These are phyloP conservation scores for Anthostomella pinea DNA, from an alignment of 2,329 filamentous ascomycete genomes.

Conservation along the genomic window DNA sequence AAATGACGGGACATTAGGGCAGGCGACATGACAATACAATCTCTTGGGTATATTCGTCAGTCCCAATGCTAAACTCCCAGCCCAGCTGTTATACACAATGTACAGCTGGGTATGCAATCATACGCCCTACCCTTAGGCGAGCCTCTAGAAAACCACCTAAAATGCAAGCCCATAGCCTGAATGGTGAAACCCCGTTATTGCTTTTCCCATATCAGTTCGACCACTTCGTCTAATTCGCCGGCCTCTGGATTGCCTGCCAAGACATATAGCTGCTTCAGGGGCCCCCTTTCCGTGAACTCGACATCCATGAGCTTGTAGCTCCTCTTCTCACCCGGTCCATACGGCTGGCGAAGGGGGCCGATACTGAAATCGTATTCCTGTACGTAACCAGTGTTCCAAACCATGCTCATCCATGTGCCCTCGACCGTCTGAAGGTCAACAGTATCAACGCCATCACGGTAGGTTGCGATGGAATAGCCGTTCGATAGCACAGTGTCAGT, in stretches of 20 bases:
- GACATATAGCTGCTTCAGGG: conserved; percentile 55
- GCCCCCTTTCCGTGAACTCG: conserved; percentile 37
- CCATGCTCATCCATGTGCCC: conserved; percentile 50
- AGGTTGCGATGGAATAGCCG: conserved; percentile 55
- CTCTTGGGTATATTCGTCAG: too few species aligned
- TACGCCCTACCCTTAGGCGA: too few species aligned
- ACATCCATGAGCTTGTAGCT: conserved; percentile 48
- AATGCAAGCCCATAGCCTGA: too few species aligned
- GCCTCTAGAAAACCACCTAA: too few species aligned
- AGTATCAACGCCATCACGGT: conserved; percentile 38
- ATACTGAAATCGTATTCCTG: conserved; percentile 55
- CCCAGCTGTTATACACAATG: too few species aligned
- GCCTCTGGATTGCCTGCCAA: conserved; percentile 38
- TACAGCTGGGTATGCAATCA: too few species aligned
- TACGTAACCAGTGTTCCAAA: too few species aligned
- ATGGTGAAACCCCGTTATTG: too few species aligned
- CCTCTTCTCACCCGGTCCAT: conserved; percentile 44
- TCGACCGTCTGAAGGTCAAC: conserved; percentile 48
- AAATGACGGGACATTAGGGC: too few species aligned
- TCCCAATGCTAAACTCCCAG: too few species aligned
- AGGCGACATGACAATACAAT: too few species aligned
- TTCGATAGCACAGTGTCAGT: conserved; percentile 53
- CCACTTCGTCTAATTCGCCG: conserved; percentile 45
- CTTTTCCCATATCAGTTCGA: conserved; percentile 49
- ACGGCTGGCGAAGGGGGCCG: conserved; percentile 45